Evolutionary conservation across 1,284 basidiomycete genomes (phyloP), one percentile per base, ranked within the genome.

Genomic region (Papiliotrema nemorosa): DNA sequence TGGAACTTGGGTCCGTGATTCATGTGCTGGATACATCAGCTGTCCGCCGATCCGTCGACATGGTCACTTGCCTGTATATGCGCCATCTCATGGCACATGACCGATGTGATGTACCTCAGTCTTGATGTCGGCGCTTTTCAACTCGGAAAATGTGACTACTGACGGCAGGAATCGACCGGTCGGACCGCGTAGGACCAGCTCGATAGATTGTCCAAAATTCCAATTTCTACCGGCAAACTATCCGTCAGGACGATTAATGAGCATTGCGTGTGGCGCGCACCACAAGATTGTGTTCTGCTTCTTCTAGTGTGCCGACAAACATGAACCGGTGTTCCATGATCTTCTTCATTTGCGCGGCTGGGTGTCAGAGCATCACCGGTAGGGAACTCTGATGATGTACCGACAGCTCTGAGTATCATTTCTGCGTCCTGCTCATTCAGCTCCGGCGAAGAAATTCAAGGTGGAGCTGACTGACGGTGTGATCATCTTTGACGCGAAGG

Each of bases 61-160:
- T 16, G 2, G 62, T 13, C 31, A 68, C 70, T 46, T 69, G 63
- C 18, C n/a, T n/a, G n/a, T n/a, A 74, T 73, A 55, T 74, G 72
- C 14, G 72, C 70, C 66, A 74, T 73, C 71, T 75, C 73, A 52
- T 75, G 73, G 40, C 70, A 73, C 72, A 75, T 71, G 42, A 73
- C 70, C 0, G 61, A 63, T 5, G 67, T 60, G 37, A 75, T 68
- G 41, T 65, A 74, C n/a, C 53, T 46, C 37, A 69, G 25, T 12
- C 63, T 63, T 31, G 20, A 9, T 18, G 49, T 39, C 45, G 40
- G 14, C 22, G 29, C 3, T 40, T 2, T n/a, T 35, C 3, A 16
- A 24, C 21, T 14, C 16, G 5, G 12, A 27, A 6, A 9, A 20
- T n/a, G 20, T 16, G 14, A 35, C 44, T 14, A 43, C 62, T 44